Evolutionary conservation across 2,329 filamentous ascomycete genomes (phyloP).

Genomic region (Verticillium isaacii): DNA sequence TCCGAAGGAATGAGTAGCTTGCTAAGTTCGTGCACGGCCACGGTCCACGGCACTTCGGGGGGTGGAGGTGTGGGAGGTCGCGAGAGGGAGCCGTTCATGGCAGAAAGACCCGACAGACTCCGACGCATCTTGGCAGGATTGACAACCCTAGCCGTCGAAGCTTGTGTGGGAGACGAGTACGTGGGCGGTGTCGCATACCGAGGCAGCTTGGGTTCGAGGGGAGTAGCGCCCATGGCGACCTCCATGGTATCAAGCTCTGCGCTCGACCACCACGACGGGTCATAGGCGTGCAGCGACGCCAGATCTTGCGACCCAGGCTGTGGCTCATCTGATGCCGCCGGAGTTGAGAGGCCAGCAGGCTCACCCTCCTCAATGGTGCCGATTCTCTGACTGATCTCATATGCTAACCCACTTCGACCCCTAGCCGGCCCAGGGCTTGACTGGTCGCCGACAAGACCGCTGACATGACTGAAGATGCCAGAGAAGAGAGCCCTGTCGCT

Average conservation of each 20-base stretch:
- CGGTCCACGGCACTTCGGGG: slow-evolving; percentile 80
- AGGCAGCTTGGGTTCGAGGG: slow-evolving; percentile 46
- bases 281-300: slow-evolving; percentile 43
- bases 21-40: slow-evolving; percentile 77
- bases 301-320: slow-evolving; percentile 7
- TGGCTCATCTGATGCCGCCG: neutral
- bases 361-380: slow-evolving; percentile 33
- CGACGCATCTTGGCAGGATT: slow-evolving; percentile 62
- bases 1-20: slow-evolving; percentile 75
- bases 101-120: slow-evolving; percentile 52
- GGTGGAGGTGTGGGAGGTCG: slow-evolving; percentile 61
- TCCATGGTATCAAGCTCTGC: slow-evolving; percentile 67
- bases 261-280: slow-evolving; percentile 68
- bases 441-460: slow-evolving; percentile 65
- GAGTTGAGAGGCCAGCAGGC: slow-evolving; percentile 1
- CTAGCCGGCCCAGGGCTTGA: slow-evolving; percentile 16
- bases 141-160: slow-evolving; percentile 76
- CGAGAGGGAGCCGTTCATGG: slow-evolving; percentile 29
- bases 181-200: slow-evolving; percentile 59
- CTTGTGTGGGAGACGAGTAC: slow-evolving; percentile 83
- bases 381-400: slow-evolving; percentile 53
- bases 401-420: slow-evolving; percentile 40
- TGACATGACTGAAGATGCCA: slow-evolving; percentile 84
- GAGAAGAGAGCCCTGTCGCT: slow-evolving; percentile 87
- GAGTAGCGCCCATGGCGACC: slow-evolving; percentile 44